phyloP scores from a whole-genome alignment of 345 rosid species.

The Hibiscus trionum region DNA sequence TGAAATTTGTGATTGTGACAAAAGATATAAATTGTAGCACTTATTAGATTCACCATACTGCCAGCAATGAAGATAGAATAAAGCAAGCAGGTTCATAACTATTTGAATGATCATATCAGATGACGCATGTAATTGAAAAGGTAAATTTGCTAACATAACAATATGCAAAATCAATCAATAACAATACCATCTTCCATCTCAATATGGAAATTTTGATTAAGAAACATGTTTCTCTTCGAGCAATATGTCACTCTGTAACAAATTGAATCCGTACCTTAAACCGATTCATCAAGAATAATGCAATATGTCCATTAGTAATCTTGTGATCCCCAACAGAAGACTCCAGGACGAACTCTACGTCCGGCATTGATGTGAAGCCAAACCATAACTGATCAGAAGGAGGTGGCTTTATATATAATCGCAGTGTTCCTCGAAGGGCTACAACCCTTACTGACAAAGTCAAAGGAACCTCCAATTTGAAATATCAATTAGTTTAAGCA shows the following conservation, averaged over 20 bases:
- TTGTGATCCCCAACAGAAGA: background rate
- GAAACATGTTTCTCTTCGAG: background rate
- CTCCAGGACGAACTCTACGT: background rate
- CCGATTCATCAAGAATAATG: background rate
- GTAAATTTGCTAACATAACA: background rate
- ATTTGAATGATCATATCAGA: too few species aligned
- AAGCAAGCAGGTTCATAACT: too few species aligned
- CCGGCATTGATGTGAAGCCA: background rate
- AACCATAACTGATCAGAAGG: background rate
- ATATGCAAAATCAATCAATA: background rate
- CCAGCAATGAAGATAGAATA: too few species aligned
- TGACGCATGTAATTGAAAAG: background rate
- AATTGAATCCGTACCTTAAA: background rate
- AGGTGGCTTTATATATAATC: background rate
- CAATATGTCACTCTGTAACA: background rate
- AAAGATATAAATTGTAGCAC: background rate
- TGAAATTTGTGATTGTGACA: background rate
- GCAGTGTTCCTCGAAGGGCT: background rate
- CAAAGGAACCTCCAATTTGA: background rate
- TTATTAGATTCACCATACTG: background rate
- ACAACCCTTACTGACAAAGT: background rate
- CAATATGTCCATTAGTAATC: background rate
- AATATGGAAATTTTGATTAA: background rate
- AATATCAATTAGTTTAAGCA: slow-evolving; percentile 13
- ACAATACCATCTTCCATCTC: background rate